Conservation (phyloP, 2,329 filamentous ascomycete genomes). For the Neurospora sp. region DNA sequence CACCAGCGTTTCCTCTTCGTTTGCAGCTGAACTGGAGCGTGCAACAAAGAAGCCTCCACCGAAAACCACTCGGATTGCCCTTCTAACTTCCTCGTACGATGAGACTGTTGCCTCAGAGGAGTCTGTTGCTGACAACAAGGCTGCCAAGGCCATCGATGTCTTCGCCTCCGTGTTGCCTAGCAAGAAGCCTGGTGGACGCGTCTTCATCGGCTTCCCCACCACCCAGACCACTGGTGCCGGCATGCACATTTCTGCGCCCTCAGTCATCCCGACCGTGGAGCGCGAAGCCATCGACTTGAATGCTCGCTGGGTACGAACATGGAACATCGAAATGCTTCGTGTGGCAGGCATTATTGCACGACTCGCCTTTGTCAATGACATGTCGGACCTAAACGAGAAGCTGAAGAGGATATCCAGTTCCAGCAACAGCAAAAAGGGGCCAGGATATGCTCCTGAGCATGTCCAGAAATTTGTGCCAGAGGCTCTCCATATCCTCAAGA, state of each 20-base stretch:
- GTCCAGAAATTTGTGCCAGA: slow-evolving; percentile 63
- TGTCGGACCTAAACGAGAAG: slow-evolving; percentile 61
- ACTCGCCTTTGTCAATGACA: slow-evolving; percentile 79
- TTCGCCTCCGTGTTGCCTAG: slow-evolving; percentile 85
- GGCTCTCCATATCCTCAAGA: slow-evolving; percentile 72
- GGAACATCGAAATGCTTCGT: slow-evolving; percentile 90
- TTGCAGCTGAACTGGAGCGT: slow-evolving; percentile 79
- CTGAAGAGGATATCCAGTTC: slow-evolving; percentile 31
- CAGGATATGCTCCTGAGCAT: slow-evolving; percentile 50
- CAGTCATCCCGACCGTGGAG: slow-evolving; percentile 93
- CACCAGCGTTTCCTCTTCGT: slow-evolving; percentile 61
- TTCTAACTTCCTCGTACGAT: slow-evolving; percentile 85
- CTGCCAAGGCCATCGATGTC: slow-evolving; percentile 59
- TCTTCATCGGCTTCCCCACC: slow-evolving; percentile 97
- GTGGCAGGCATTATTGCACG: slow-evolving; percentile 84
- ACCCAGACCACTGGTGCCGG: slow-evolving; percentile 92
- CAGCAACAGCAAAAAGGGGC: slow-evolving; percentile 24
- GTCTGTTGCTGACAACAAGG: slow-evolving; percentile 32
- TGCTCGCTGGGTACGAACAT: slow-evolving; percentile 84
- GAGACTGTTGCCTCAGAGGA: slow-evolving; percentile 59
- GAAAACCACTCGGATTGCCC: slow-evolving; percentile 73
- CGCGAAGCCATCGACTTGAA: slow-evolving; percentile 95
- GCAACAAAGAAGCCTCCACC: slow-evolving; percentile 97
- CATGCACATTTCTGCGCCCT: slow-evolving; percentile 90
- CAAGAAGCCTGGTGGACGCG: slow-evolving; percentile 69